A percentile compares a stretch with the other conserved stretches of the same genome.
Evolutionary conservation across 2,329 filamentous ascomycete genomes (phyloP).

Genomic region (Fusarium nisikadoi): DNA sequence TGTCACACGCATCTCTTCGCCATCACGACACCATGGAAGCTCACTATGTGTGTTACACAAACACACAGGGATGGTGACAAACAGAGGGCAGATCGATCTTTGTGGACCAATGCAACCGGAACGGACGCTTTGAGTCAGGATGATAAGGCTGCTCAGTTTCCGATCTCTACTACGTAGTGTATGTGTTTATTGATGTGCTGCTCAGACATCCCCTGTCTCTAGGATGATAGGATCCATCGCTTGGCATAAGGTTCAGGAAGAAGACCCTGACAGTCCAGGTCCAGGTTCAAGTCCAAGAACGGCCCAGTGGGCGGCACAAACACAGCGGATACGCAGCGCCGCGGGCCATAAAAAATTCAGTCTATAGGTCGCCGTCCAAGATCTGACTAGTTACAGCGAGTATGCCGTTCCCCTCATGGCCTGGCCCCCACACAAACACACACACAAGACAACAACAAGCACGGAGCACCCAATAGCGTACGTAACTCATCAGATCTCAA

Average conservation of each 20-base stretch:
- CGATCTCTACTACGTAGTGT: conserved; percentile 3
- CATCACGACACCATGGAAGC: conserved; percentile 28
- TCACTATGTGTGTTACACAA: conserved; percentile 37
- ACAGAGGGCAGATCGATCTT: conserved; percentile 37
- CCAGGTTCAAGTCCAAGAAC: background rate
- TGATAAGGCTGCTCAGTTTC: conserved; percentile 31
- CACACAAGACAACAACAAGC: conserved; percentile 7
- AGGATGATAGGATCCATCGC: background rate
- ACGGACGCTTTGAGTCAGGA: conserved; percentile 25
- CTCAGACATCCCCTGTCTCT: conserved; percentile 1
- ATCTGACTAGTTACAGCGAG: background rate
- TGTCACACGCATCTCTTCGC: conserved; percentile 18
- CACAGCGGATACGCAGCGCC: background rate
- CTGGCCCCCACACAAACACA: conserved; percentile 31
- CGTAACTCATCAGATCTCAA: conserved; percentile 39
- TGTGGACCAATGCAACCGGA: conserved; percentile 34
- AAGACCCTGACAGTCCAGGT: background rate
- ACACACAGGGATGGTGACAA: conserved; percentile 37
- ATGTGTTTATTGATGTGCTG: background rate
- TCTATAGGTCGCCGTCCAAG: conserved; percentile 1
- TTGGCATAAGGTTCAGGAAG: conserved; percentile 8
- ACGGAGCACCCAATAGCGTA: conserved; percentile 30
- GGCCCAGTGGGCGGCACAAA: conserved; percentile 1
- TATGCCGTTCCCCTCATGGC: conserved; percentile 14
- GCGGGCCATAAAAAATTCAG: conserved; percentile 12